Base-by-base conservation (phyloP, 352 stramenopile species). In the Pythium dissimile region DNA sequence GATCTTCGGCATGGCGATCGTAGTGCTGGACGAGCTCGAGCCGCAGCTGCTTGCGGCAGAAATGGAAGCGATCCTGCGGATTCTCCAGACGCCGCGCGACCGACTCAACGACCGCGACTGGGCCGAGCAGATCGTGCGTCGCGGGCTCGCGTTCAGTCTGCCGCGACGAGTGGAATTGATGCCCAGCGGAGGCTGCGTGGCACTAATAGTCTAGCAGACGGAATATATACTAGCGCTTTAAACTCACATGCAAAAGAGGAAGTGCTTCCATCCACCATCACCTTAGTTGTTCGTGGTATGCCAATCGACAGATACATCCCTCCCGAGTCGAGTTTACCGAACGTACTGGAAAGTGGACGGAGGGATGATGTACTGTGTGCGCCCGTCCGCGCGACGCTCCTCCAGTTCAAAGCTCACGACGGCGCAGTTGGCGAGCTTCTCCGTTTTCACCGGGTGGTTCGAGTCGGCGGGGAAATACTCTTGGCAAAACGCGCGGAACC, bases 401-500 rank as follows among this genome's bases (percentile, higher is more conserved):
- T 93, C 71, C 8, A 94, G 54, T 27, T 80, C 34, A 54, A 95
- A 95, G 8, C 67, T 80, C 30, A 89, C 79, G 11, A 94, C 75
- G 5, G 67, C 85, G 51, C 84, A 94, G 62, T 96, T 96, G 30
- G 51, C 59, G 43, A 95, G 72, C 48, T 95, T 96, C 21, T 61
- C 59, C 21, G 32, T 70, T 54, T 88, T 92, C 32, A 69, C 67
- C 5, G 72, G 64, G 43, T 88, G 73, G 6, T 62, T 13, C 0
- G 72, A 28, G 18, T 71, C 45, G 3, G 20, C n/a, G 10, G 81
- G 78, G 24, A 95, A 77, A 45, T 86, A 95, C 53, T 88, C 83
- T 12, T 76, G 77, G 55, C 80, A 94, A 50, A 95, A 96, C 11
- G 80, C 80, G 1, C 79, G 76, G 47, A 94, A 90, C 84, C 86